Percentiles rank a stretch among this genome's conserved stretches.
Conservation (phyloP, 495 filamentous ascomycete genomes). For the Podospora tetraspora region DNA sequence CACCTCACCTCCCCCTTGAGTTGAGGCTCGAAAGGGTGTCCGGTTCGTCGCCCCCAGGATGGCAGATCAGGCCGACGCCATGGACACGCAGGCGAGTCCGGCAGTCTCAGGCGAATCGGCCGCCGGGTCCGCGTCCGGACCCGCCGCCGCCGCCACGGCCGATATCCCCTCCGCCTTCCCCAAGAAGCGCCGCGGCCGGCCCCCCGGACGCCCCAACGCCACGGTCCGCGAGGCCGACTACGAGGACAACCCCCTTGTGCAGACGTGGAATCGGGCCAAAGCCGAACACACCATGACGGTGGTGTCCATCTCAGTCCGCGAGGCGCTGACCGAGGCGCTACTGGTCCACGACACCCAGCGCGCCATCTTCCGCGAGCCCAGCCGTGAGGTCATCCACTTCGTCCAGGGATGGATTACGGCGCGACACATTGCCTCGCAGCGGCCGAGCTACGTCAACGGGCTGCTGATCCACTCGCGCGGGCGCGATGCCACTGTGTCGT, state of each 20-base stretch:
- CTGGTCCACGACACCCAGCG: constrained; percentile 31
- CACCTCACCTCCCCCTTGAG: not conserved
- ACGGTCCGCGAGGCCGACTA: constrained; percentile 30
- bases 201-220: constrained; percentile 30
- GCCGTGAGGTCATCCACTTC: constrained; percentile 29
- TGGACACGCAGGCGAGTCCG: constrained; percentile 3
- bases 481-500: constrained; percentile 20
- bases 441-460: constrained; percentile 35
- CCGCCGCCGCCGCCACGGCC: not conserved
- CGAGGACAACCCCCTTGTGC: constrained; percentile 23
- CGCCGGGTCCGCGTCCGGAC: not conserved
- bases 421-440: constrained; percentile 31
- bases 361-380: constrained; percentile 24
- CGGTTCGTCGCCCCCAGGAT: not conserved
- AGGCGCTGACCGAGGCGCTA: constrained; percentile 23
- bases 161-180: constrained; percentile 26
- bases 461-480: constrained; percentile 34
- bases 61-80: constrained; percentile 5
- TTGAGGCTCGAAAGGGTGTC: not conserved
- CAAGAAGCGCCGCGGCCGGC: constrained; percentile 30
- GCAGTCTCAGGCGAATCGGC: not conserved
- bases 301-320: constrained; percentile 23
- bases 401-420: constrained; percentile 35
- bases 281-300: constrained; percentile 18
- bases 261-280: constrained; percentile 30